A percentile compares a stretch with the other conserved stretches of the same genome.
Conservation (phyloP, 176 grass and related monocot genomes). For the Rhynchospora breviuscula region DNA sequence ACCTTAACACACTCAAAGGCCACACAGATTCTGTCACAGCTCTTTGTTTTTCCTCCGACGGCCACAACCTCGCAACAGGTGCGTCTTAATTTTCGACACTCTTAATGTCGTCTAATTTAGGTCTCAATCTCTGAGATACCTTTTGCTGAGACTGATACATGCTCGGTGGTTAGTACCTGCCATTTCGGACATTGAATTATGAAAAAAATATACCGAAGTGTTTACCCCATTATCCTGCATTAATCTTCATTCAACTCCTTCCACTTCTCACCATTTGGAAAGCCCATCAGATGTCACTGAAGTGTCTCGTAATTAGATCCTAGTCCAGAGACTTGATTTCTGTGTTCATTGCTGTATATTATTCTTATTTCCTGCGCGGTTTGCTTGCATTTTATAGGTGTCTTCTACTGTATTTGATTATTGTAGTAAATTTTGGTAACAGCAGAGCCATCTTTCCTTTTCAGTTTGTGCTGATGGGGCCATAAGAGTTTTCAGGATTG, state of each 20-base stretch:
- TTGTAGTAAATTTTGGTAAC: not conserved
- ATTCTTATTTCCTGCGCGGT: not conserved
- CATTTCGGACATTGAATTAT: not conserved
- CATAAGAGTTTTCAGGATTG: conserved; percentile 68
- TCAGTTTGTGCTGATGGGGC: conserved; percentile 86
- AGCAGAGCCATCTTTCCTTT: conserved; percentile 17
- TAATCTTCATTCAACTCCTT: not conserved
- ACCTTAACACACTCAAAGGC: conserved; percentile 81
- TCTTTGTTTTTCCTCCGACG: conserved; percentile 64
- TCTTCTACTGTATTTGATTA: not conserved
- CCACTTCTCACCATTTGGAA: not conserved
- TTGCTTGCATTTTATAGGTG: not conserved
- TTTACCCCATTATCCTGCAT: not conserved
- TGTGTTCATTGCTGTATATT: not conserved
- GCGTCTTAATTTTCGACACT: not conserved
- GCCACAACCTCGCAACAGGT: conserved; percentile 69
- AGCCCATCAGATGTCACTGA: not conserved
- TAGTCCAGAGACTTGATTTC: not conserved
- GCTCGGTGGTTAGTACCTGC: not conserved
- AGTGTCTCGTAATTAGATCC: not conserved
- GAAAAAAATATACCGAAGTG: not conserved
- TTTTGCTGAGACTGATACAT: not conserved
- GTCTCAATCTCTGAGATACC: not conserved
- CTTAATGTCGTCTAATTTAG: not conserved
- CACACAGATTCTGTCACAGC: conserved; percentile 70